A percentile compares a stretch with the other conserved stretches of the same genome.
Conservation (phyloP, 1,284 basidiomycete genomes). For the Filobasidium uniguttulatum region DNA sequence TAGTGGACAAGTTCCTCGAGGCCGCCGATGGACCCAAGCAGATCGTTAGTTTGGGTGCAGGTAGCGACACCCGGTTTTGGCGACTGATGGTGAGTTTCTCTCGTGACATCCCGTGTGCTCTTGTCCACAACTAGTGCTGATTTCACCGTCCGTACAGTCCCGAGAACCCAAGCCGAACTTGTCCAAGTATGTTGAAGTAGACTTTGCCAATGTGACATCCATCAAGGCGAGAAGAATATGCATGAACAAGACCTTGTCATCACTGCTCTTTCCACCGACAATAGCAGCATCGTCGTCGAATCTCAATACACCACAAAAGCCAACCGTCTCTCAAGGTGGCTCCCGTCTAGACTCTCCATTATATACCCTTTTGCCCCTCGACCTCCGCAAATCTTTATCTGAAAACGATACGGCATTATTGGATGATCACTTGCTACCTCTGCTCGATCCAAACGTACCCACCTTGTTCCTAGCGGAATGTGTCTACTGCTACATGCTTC, state of each 20-base stretch:
- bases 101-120: background rate
- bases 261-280: background rate
- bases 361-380: constrained; percentile 64
- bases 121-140: background rate
- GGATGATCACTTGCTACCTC: constrained; percentile 18
- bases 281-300: background rate
- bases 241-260: constrained; percentile 50
- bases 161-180: constrained; percentile 9
- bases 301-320: constrained; percentile 2
- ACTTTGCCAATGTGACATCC: constrained; percentile 70
- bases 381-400: constrained; percentile 44
- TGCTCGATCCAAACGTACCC: constrained; percentile 54
- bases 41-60: constrained; percentile 78
- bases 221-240: constrained; percentile 71
- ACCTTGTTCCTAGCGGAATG: constrained; percentile 82
- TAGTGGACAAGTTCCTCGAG: constrained; percentile 59
- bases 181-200: constrained; percentile 64
- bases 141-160: background rate
- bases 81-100: constrained; percentile 56
- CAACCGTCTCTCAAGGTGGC: constrained; percentile 46
- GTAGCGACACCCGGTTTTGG: constrained; percentile 90
- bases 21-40: constrained; percentile 41
- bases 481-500: constrained; percentile 74
- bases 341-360: constrained; percentile 48
- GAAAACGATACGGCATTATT: constrained; percentile 2